Percentiles rank a stretch among this genome's conserved stretches.
These are phyloP conservation scores for Diphasiastrum complanatum DNA, from an alignment of 83 land plant species.

Conservation along the genomic window DNA sequence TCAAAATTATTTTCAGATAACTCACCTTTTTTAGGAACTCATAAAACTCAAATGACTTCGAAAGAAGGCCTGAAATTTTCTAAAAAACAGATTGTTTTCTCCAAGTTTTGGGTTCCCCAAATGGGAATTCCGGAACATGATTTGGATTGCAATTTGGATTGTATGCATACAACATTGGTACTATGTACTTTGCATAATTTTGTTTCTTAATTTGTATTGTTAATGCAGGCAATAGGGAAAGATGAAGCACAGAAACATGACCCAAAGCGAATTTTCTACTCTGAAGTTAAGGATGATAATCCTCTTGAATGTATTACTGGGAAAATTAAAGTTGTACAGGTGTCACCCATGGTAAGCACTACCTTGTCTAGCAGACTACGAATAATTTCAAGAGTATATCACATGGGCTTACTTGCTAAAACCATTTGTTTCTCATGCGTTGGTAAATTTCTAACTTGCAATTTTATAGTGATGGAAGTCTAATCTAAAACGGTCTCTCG, in stretches of 20 bases:
- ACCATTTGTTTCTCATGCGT: not conserved
- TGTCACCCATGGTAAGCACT: constrained; percentile 45
- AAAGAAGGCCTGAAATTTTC: too few species aligned
- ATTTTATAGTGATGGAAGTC: too few species aligned
- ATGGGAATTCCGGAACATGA: too few species aligned
- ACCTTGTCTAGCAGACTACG: too few species aligned
- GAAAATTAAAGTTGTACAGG: constrained; percentile 46
- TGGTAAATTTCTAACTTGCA: not conserved
- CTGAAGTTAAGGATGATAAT: constrained; percentile 66
- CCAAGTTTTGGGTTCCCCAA: too few species aligned
- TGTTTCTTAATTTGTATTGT: not conserved
- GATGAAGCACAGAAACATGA: constrained; percentile 17
- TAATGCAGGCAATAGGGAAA: constrained; percentile 18
- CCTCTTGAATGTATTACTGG: constrained; percentile 58
- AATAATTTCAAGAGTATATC: not conserved
- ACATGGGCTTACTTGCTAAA: not conserved
- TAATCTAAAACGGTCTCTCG: too few species aligned
- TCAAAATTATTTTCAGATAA: too few species aligned
- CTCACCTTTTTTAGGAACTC: too few species aligned
- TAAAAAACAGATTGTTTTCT: too few species aligned
- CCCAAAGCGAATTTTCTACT: constrained; percentile 52
- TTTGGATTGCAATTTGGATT: too few species aligned
- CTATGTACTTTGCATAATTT: not conserved
- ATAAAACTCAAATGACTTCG: too few species aligned
- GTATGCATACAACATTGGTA: too few species aligned